phyloP scores from a whole-genome alignment of 2,329 filamentous ascomycete species.

The Aulographum hederae region DNA sequence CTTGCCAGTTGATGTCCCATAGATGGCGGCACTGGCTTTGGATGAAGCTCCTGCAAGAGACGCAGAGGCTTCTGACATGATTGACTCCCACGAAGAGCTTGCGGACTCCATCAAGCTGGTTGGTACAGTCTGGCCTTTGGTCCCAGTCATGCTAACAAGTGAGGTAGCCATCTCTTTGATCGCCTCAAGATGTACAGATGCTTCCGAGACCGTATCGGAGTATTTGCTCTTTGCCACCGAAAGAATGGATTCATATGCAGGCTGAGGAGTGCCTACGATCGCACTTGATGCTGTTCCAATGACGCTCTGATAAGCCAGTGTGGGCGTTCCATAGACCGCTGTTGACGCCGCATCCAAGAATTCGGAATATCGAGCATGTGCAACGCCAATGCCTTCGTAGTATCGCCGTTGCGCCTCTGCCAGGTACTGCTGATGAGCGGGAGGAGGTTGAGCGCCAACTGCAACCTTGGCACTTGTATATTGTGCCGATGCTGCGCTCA shows the following conservation, averaged over 20 bases:
- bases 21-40: slow-evolving; percentile 15
- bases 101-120: slow-evolving; percentile 21
- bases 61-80: slow-evolving; percentile 24
- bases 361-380: slow-evolving; percentile 60
- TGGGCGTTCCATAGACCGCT: slow-evolving; percentile 47
- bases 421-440: slow-evolving; percentile 33
- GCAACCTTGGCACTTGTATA: slow-evolving; percentile 51
- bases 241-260: slow-evolving; percentile 24
- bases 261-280: slow-evolving; percentile 44
- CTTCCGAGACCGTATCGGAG: slow-evolving; percentile 13
- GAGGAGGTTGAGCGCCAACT: slow-evolving; percentile 43
- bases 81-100: slow-evolving; percentile 24
- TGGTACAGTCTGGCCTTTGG: slow-evolving; percentile 9
- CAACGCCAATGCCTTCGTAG: slow-evolving; percentile 60
- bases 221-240: slow-evolving; percentile 13
- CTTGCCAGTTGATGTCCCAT: slow-evolving; percentile 24
- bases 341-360: slow-evolving; percentile 56
- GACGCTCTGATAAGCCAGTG: slow-evolving; percentile 40
- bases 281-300: slow-evolving; percentile 52
- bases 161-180: too few relatives aligned
- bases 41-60: slow-evolving; percentile 10
- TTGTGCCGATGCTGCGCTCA: slow-evolving; percentile 51
- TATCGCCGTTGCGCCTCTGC: slow-evolving; percentile 48
- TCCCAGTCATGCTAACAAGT: background rate
- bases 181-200: slow-evolving; percentile 7